These are phyloP conservation scores for Salix brachista DNA, from an alignment of 345 rosid species.

Conservation along the genomic window DNA sequence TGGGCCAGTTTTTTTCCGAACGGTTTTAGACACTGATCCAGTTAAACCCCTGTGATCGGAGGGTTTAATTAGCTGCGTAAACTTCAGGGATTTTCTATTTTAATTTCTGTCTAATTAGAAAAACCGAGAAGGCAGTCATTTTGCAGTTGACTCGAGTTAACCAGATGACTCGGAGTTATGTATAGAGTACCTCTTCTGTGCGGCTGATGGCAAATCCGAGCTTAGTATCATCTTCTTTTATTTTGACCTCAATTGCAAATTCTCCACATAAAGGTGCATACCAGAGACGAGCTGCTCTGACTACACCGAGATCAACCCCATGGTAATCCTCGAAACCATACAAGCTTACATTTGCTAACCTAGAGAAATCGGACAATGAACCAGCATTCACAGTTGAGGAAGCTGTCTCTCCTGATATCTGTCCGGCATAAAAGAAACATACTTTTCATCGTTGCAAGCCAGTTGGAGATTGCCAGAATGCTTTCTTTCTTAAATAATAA, in stretches of 20 bases:
- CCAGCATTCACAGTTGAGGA: conserved; percentile 81
- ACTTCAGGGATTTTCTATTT: too few species aligned
- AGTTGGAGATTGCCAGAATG: neutral
- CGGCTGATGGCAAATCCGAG: conserved; percentile 98
- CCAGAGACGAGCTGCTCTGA: conserved; percentile 93
- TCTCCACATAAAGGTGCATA: conserved; percentile 74
- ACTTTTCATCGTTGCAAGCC: neutral
- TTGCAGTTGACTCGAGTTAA: too few species aligned
- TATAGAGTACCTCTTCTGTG: conserved; percentile 71
- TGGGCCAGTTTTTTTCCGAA: too few species aligned
- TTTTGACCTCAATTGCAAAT: conserved; percentile 59
- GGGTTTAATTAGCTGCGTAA: too few species aligned
- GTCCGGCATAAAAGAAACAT: conserved; percentile 1
- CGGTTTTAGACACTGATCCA: too few species aligned
- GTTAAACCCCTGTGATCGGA: too few species aligned
- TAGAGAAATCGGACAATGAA: conserved; percentile 73
- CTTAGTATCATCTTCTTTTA: conserved; percentile 67
- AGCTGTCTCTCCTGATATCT: conserved; percentile 97
- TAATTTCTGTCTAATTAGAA: too few species aligned
- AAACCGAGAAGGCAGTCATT: too few species aligned
- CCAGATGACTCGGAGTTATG: neutral
- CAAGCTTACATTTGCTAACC: conserved; percentile 66
- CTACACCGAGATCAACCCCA: conserved; percentile 94
- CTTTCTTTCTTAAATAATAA: neutral
- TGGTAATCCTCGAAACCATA: conserved; percentile 99